These are phyloP conservation scores for Scedosporium apiospermum DNA, from an alignment of 2,329 filamentous ascomycete genomes.

Conservation along the genomic window DNA sequence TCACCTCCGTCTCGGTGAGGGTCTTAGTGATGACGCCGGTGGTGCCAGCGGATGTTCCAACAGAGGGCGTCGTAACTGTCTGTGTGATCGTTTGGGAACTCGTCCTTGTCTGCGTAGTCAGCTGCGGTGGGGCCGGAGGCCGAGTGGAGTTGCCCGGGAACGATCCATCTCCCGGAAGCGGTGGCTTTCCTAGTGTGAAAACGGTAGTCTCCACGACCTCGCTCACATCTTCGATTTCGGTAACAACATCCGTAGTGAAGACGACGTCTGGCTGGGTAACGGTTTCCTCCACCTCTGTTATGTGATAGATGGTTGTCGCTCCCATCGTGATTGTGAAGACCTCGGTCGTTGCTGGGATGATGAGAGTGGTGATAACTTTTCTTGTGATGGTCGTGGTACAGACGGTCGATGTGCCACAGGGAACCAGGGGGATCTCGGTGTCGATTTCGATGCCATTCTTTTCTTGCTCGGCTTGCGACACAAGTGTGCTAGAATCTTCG, in stretches of 20 bases:
- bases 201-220: background rate
- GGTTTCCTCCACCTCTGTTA: background rate
- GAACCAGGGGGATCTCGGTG: background rate
- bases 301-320: background rate
- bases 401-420: slow-evolving; percentile 5
- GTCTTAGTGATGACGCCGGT: background rate
- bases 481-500: background rate
- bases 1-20: background rate
- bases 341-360: background rate
- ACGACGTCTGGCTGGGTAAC: background rate
- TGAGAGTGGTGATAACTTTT: background rate
- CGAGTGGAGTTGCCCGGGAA: background rate
- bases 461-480: background rate
- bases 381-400: slow-evolving; percentile 1
- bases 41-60: background rate
- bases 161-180: background rate
- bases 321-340: background rate
- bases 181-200: background rate
- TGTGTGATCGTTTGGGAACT: background rate
- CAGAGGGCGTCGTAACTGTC: background rate
- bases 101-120: background rate
- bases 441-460: background rate
- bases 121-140: background rate
- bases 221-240: background rate
- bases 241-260: background rate